phyloP scores from a whole-genome alignment of 228 moss, liverwort and hornwort species.

The Sphagnum magellanicum region DNA sequence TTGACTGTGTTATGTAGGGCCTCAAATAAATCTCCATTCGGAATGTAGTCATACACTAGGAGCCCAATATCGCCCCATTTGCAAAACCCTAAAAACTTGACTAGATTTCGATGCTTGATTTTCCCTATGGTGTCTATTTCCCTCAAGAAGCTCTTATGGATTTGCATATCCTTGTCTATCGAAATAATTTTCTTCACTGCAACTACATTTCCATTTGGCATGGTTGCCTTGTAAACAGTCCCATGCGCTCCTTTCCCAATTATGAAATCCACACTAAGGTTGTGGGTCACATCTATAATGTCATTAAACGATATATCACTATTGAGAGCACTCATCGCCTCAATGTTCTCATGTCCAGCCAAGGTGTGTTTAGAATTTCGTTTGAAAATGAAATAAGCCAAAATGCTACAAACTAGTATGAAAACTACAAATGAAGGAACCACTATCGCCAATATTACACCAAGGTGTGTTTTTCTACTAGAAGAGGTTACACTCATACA shows the following conservation, averaged over 20 bases:
- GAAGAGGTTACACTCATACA: slow-evolving; percentile 11
- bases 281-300: slow-evolving; percentile 17
- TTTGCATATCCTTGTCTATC: slow-evolving; percentile 1
- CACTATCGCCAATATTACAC: slow-evolving; percentile 2
- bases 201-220: slow-evolving; percentile 10
- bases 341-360: not conserved
- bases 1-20: slow-evolving; percentile 38
- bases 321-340: slow-evolving; percentile 7
- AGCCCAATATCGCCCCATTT: slow-evolving; percentile 5
- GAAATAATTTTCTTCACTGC: slow-evolving; percentile 20
- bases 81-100: slow-evolving; percentile 28
- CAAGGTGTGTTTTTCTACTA: not conserved
- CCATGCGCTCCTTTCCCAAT: slow-evolving; percentile 20
- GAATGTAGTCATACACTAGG: slow-evolving; percentile 22
- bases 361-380: not conserved
- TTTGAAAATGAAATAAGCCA: not conserved
- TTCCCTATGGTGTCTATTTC: slow-evolving; percentile 24
- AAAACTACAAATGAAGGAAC: not conserved
- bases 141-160: slow-evolving; percentile 6
- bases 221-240: slow-evolving; percentile 26
- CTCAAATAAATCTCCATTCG: slow-evolving; percentile 58
- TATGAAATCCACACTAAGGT: slow-evolving; percentile 7
- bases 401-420: not conserved
- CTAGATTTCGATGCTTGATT: slow-evolving; percentile 27
- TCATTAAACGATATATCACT: slow-evolving; percentile 12